Base-by-base conservation (phyloP, 306 rosid species). In the Malus asiatica region DNA sequence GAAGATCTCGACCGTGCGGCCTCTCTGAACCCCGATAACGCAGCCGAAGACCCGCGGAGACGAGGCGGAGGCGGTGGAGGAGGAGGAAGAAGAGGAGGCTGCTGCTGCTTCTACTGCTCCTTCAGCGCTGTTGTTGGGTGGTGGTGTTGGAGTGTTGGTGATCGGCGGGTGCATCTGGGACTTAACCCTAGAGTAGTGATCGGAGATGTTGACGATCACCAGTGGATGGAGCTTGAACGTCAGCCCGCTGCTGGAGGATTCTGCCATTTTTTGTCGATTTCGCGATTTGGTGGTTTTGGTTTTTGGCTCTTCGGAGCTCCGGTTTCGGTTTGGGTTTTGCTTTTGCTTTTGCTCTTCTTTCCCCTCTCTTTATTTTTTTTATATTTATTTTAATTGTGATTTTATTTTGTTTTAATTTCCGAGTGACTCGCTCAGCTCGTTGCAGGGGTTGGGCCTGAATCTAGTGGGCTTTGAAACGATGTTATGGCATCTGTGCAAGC, bases 1-100 rank as follows among this genome's bases (percentile, higher is more conserved):
- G 87, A 96, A 96, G 81, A 96, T 96, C 91, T 96, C 99, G 15
- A 96, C 98, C 8, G 96, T 96, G 70, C 99, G 99, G 27, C 98
- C 99, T 53, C 93, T 86, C 96, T 96, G 99, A 30, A 96, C 92
- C 16, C 99, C 99, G 20, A 96, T 93, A 46, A 96, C 98, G 80
- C 99, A 90, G 4, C 99, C 99, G 62, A 86, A 96, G 6, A 92
- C 99, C 62, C 97, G 81, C 1, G 86, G 86, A 0, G 66, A 66
- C 61, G 86, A 0, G 46, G 51, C 35, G 6, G 44, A 0, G 57
- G 70, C 29, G 20, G 71, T 11, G 16, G 72, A 5, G 20, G 55
- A 1, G 20, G 83, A 59, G 20, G 85, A n/a, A 13, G 80, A 20
- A 76, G 87, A 15, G n/a, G 81, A 32, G 14, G 79, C 58, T 0